Base-by-base conservation (phyloP, 352 stramenopile species). In the Pythium grandisporangium region DNA sequence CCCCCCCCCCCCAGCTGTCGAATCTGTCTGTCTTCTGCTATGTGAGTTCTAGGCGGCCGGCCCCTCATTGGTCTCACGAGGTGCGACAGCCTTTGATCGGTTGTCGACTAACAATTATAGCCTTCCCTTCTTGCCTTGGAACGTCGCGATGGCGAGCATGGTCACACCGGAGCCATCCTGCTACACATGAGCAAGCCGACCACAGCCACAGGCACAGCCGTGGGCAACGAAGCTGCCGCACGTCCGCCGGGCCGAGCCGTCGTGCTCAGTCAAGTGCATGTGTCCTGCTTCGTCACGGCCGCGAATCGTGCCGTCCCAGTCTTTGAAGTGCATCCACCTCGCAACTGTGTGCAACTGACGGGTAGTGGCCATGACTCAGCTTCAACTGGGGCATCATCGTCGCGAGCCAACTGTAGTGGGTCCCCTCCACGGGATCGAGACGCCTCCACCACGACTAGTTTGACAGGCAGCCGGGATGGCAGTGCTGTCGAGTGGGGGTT, bases 221-320 rank as follows among this genome's bases (percentile, higher is more conserved):
- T n/a, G n/a, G n/a, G n/a, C n/a, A n/a, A n/a, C n/a, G n/a, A n/a
- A n/a, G n/a, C n/a, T n/a, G n/a, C n/a, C n/a, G n/a, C n/a, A n/a
- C n/a, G n/a, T n/a, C n/a, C n/a, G n/a, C n/a, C n/a, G n/a, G n/a
- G n/a, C n/a, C n/a, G n/a, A n/a, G 16, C 53, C 20, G 45, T 70
- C 20, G 45, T 58, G 19, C 47, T 75, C 16, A 64, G 55, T 20
- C 58, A 61, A 10, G 64, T 83, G 36, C 70, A 85, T 35, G 61
- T 84, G 5, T 81, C 71, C 26, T 84, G 71, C 58, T 84, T 77
- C 42, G 58, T 85, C 44, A 85, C 65, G n/a, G 67, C 65, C 30
- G 71, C 71, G 17, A 88, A 84, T 48, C 70, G 70, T 14, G 72
- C 70, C 5, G 67, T 66, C 0, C 67, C 75, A 1, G 61, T 84